Evolutionary conservation across 2,329 filamentous ascomycete species (phyloP).

Genomic region (Colletotrichum noveboracense): DNA sequence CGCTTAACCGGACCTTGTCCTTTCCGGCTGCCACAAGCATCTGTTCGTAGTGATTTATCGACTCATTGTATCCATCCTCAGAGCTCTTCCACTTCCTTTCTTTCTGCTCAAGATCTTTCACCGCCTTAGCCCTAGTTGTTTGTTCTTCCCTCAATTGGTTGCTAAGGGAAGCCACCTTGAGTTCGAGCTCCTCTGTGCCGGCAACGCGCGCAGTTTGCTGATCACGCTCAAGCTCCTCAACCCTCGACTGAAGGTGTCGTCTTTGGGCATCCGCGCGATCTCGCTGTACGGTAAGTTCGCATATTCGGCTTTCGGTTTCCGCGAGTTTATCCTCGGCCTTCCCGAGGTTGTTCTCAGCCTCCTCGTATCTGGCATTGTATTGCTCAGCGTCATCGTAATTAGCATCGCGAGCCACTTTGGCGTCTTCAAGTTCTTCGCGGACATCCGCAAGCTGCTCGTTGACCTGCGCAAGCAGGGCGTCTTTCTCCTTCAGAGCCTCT

Average conservation of each 20-base stretch:
- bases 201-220: not conserved
- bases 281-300: not conserved
- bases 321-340: not conserved
- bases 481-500: not conserved
- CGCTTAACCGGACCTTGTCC: not conserved
- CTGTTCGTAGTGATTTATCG: not conserved
- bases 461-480: not conserved
- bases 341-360: not conserved
- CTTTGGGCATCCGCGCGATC: not conserved
- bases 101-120: not conserved
- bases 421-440: not conserved
- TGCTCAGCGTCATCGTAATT: not conserved
- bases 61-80: not conserved
- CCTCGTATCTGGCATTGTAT: not conserved
- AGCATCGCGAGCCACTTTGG: not conserved
- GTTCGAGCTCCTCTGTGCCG: not conserved
- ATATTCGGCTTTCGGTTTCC: not conserved
- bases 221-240: not conserved
- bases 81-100: not conserved
- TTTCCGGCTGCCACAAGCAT: not conserved
- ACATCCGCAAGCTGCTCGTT: not conserved
- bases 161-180: not conserved
- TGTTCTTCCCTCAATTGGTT: not conserved
- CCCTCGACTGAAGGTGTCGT: not conserved
- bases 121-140: not conserved